Evolutionary conservation across 2,329 filamentous ascomycete genomes (phyloP).

Genomic region (Fusarium penzigii): DNA sequence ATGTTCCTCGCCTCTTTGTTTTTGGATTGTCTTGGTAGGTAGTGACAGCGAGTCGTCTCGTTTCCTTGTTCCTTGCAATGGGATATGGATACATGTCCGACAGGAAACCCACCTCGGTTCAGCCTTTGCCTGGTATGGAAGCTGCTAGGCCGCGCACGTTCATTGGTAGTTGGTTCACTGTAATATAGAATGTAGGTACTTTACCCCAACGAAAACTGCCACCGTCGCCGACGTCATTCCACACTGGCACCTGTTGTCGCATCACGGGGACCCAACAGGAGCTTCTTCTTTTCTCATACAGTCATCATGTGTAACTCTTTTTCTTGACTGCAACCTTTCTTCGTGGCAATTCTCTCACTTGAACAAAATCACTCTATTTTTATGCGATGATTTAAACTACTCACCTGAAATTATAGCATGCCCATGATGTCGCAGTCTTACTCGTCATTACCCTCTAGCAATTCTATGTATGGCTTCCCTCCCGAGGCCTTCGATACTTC

Average conservation of each 20-base stretch:
- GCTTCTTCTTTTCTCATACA: neutral
- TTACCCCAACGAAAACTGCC: conserved; percentile 30
- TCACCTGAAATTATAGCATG: conserved; percentile 1
- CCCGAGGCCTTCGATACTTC: conserved; percentile 67
- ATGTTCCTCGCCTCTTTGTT: neutral
- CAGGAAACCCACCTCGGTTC: neutral
- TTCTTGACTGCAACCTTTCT: conserved; percentile 9
- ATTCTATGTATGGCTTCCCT: conserved; percentile 56
- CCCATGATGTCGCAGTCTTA: conserved; percentile 28
- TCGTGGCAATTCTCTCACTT: conserved; percentile 3
- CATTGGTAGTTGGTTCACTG: conserved; percentile 4
- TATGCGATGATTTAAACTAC: conserved; percentile 19
- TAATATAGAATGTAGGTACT: conserved; percentile 10
- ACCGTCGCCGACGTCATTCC: conserved; percentile 30
- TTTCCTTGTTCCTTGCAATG: neutral
- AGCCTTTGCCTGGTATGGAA: conserved; percentile 3
- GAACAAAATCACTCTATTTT: neutral
- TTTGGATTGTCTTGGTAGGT: too few relatives aligned
- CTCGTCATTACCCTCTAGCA: conserved; percentile 26
- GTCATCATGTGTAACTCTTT: neutral
- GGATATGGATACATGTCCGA: neutral
- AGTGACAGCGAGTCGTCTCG: neutral
- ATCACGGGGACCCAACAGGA: conserved; percentile 27
- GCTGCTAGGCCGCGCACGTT: neutral
- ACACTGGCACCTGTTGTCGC: conserved; percentile 11